Conservation (phyloP, 2,329 filamentous ascomycete species). For the Fusarium penzigii region DNA sequence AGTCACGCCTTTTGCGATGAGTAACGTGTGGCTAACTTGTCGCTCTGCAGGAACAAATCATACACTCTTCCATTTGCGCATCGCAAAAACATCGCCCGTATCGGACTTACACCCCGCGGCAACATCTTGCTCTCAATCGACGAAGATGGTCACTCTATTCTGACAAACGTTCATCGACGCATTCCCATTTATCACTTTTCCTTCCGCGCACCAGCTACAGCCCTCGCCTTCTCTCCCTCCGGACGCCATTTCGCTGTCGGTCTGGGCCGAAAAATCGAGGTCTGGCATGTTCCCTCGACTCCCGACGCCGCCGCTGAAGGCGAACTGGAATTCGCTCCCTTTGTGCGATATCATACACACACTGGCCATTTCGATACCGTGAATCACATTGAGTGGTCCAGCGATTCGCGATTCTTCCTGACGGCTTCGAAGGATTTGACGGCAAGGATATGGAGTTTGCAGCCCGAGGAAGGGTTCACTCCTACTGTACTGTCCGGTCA, state of each 20-base stretch:
- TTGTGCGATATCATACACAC: constrained; percentile 83
- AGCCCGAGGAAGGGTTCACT: constrained; percentile 82
- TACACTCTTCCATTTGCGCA: constrained; percentile 88
- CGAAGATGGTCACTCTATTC: constrained; percentile 88
- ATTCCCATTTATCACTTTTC: constrained; percentile 93
- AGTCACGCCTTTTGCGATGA: no score
- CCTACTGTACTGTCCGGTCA: constrained; percentile 91
- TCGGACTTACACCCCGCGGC: constrained; percentile 86
- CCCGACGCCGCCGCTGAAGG: constrained; percentile 78
- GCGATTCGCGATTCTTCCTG: constrained; percentile 92
- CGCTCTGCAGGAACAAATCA: constrained; percentile 71
- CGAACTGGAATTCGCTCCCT: constrained; percentile 92
- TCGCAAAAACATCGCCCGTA: constrained; percentile 85
- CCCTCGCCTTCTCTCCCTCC: constrained; percentile 87
- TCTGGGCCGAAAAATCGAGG: constrained; percentile 82
- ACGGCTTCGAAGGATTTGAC: constrained; percentile 91
- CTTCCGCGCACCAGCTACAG: constrained; percentile 80
- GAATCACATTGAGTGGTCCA: constrained; percentile 89
- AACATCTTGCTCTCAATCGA: constrained; percentile 93
- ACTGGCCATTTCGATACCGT: constrained; percentile 88
- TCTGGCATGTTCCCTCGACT: constrained; percentile 93
- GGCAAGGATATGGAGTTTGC: constrained; percentile 90
- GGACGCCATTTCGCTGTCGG: constrained; percentile 89
- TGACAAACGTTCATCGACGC: constrained; percentile 85
- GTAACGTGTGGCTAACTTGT: constrained; percentile 33